Base-by-base conservation (phyloP, 2,329 filamentous ascomycete genomes). In the Macroventuria anomochaeta region DNA sequence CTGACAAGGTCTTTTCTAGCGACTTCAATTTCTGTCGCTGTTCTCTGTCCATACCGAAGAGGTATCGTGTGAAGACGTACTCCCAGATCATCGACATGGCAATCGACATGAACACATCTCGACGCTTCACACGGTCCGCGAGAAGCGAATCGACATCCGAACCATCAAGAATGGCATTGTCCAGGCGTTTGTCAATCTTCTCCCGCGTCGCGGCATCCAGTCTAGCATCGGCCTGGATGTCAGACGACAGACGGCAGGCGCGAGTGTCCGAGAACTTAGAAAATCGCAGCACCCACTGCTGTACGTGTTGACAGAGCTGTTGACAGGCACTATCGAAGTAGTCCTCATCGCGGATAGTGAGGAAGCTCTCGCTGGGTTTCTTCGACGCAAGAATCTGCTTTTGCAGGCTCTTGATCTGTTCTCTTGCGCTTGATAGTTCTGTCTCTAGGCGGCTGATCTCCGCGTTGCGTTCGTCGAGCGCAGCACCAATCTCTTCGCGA, bases 21-120 rank as follows among this genome's bases (percentile, higher is more conserved):
- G 89, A 87, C 79, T 99, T 97, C 74, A 99, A 88, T 77, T 97
- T 97, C 76, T 97, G 93, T 66, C 95, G 87, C 77, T 99, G 95
- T 76, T 97, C 95, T 66, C 93, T 86, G 73, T 99, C 95, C 91
- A 99, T 96, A 67, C 95, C 95, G 73, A 99, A 99, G 21, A 99
- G 86, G 75, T 99, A 99, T 60, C 95, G 87, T 7, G 93, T 97
- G 73, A 99, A 99, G 72, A 99, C 88, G 70, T 96, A 97, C 76
- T 99, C 95, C 93, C 93, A 99, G 44, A 99, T 88, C 92, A 99
- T 97, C 57, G 90, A 95, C 93, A 97, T 97, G 50, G 93, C 91
- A 75, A 99, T 92, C 31, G 92, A 95, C 91, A 97, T 97, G 82
- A 99, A 97, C 53, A 97, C 88, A 73, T 97, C 93, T 55, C 93